Conservation (phyloP, 1,284 basidiomycete genomes). For the Heimioporus retisporus region DNA sequence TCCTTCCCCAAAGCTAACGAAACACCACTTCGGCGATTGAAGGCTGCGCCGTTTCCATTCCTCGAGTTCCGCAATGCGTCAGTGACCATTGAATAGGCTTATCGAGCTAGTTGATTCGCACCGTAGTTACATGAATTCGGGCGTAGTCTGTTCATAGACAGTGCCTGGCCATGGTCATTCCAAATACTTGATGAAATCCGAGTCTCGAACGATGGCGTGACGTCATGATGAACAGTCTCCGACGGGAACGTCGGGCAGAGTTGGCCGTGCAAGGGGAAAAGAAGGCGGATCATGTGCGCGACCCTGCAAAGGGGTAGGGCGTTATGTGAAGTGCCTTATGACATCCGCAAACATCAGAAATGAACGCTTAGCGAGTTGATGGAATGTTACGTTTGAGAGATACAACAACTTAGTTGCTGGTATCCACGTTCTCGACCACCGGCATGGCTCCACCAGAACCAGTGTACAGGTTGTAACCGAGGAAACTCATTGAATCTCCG, state of each 20-base stretch:
- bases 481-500: no score
- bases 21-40: background rate
- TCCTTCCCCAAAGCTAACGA: slow-evolving; percentile 12
- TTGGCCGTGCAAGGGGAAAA: slow-evolving; percentile 3
- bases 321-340: no score
- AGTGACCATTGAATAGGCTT: slow-evolving; percentile 20
- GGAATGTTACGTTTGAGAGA: no score
- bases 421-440: no score
- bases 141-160: background rate
- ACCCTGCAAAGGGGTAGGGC: background rate
- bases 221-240: background rate
- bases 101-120: background rate
- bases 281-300: background rate
- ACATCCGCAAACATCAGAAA: background rate
- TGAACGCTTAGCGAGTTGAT: background rate
- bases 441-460: no score
- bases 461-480: no score
- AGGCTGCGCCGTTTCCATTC: slow-evolving; percentile 36
- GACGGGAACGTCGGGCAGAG: slow-evolving; percentile 2
- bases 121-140: background rate
- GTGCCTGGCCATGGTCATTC: background rate
- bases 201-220: background rate
- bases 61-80: slow-evolving; percentile 39
- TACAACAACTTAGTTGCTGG: no score
- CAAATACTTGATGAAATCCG: background rate